A percentile compares a stretch with the other conserved stretches of the same genome.
Conservation (phyloP, 495 filamentous ascomycete species). For the Aspergillus ellipticus region DNA sequence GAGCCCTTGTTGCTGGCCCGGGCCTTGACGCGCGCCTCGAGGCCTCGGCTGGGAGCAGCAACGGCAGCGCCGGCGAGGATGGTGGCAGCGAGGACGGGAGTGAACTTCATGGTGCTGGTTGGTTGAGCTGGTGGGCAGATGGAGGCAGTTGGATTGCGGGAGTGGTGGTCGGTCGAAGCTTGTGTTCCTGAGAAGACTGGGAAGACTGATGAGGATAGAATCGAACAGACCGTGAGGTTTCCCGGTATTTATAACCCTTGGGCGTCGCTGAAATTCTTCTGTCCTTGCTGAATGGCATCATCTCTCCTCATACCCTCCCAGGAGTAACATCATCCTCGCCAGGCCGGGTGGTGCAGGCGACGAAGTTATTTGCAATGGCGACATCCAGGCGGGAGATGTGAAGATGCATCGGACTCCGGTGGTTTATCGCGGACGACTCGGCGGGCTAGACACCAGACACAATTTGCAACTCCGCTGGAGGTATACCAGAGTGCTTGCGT, state of each 20-base stretch:
- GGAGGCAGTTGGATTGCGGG: background rate
- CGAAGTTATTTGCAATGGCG: background rate
- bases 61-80: background rate
- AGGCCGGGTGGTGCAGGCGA: background rate
- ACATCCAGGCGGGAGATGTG: background rate
- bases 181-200: background rate
- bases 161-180: background rate
- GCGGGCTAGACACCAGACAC: background rate
- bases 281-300: background rate
- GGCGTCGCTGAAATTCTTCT: background rate
- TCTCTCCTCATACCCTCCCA: background rate
- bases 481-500: too few species aligned
- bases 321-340: background rate
- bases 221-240: background rate
- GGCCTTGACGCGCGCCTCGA: conserved; percentile 1
- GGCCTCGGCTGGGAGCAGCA: background rate
- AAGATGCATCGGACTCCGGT: conserved; percentile 4
- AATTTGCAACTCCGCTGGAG: too few species aligned
- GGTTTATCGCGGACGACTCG: background rate
- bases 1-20: background rate
- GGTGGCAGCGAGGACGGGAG: background rate
- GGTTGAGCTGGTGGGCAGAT: background rate
- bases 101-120: background rate
- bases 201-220: background rate
- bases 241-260: background rate